Percentiles rank a stretch among this genome's conserved stretches.
These are phyloP conservation scores for Davidsoniella neocaledoniae DNA, from an alignment of 2,329 filamentous ascomycete genomes.

Conservation along the genomic window DNA sequence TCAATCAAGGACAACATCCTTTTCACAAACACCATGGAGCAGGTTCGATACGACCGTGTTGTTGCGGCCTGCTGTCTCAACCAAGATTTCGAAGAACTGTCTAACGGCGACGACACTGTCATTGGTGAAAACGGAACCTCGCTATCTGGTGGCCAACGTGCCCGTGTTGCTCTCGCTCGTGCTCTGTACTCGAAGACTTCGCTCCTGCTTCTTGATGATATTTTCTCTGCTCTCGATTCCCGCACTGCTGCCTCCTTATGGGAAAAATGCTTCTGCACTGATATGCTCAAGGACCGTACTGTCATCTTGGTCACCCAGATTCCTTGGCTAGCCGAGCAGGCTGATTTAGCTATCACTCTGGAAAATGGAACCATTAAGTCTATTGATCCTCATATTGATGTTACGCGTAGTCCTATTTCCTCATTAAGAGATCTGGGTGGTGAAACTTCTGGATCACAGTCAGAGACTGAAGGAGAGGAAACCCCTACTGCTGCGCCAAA, in stretches of 20 bases:
- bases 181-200: conserved; percentile 40
- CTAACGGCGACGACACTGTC: conserved; percentile 32
- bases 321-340: conserved; percentile 34
- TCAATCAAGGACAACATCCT: conserved; percentile 38
- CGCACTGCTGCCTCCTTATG: conserved; percentile 40
- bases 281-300: conserved; percentile 36
- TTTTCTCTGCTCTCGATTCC: conserved; percentile 42
- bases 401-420: conserved; percentile 21
- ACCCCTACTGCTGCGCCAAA: not conserved
- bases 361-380: conserved; percentile 28
- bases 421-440: conserved; percentile 19
- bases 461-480: conserved; percentile 1
- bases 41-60: conserved; percentile 35
- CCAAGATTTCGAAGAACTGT: conserved; percentile 33
- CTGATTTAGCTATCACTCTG: conserved; percentile 29
- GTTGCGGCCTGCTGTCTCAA: conserved; percentile 37
- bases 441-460: conserved; percentile 12
- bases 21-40: conserved; percentile 34
- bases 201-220: conserved; percentile 39
- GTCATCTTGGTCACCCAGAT: conserved; percentile 40
- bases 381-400: conserved; percentile 28
- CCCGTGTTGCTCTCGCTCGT: conserved; percentile 37
- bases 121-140: conserved; percentile 39
- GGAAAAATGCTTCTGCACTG: conserved; percentile 39
- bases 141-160: conserved; percentile 39